Conservation (phyloP, 2,329 filamentous ascomycete species). For the Sordariomycetes sp. region DNA sequence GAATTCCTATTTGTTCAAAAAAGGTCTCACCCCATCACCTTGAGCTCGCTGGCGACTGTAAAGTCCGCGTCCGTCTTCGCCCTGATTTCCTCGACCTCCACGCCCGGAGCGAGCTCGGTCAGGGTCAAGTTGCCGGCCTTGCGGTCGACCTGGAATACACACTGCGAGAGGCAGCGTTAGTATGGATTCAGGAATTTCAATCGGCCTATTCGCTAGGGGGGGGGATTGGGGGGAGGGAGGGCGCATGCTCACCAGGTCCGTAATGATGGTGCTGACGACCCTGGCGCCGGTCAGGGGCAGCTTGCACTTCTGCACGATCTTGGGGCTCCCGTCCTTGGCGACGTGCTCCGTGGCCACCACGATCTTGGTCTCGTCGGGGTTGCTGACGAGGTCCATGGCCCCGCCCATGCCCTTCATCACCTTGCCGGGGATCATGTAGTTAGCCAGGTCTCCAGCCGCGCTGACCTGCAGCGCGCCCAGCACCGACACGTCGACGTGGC, state of each 20-base stretch:
- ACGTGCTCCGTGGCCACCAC: constrained; percentile 62
- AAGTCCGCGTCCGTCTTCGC: constrained; percentile 63
- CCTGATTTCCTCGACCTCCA: constrained; percentile 57
- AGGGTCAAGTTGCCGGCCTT: constrained; percentile 51
- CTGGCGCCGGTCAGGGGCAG: constrained; percentile 56
- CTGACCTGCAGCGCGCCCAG: constrained; percentile 74
- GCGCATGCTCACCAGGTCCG: constrained; percentile 50
- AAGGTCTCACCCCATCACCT: not conserved
- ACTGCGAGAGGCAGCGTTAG: constrained; percentile 24
- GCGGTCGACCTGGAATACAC: constrained; percentile 61
- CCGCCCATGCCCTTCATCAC: constrained; percentile 82
- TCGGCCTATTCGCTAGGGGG: not conserved
- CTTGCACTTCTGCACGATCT: constrained; percentile 53
- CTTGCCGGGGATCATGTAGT: constrained; percentile 87
- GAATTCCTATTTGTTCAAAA: not conserved
- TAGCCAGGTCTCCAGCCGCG: constrained; percentile 69
- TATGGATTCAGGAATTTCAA: not conserved
- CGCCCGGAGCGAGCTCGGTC: constrained; percentile 59
- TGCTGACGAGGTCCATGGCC: constrained; percentile 63
- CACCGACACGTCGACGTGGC: constrained; percentile 75
- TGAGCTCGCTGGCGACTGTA: not conserved
- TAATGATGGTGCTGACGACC: constrained; percentile 64
- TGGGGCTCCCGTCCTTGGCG: constrained; percentile 56
- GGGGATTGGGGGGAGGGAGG: not conserved
- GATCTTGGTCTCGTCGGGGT: constrained; percentile 62